Evolutionary conservation across 2,329 filamentous ascomycete genomes (phyloP).

Genomic region (Alternaria tenuissima): DNA sequence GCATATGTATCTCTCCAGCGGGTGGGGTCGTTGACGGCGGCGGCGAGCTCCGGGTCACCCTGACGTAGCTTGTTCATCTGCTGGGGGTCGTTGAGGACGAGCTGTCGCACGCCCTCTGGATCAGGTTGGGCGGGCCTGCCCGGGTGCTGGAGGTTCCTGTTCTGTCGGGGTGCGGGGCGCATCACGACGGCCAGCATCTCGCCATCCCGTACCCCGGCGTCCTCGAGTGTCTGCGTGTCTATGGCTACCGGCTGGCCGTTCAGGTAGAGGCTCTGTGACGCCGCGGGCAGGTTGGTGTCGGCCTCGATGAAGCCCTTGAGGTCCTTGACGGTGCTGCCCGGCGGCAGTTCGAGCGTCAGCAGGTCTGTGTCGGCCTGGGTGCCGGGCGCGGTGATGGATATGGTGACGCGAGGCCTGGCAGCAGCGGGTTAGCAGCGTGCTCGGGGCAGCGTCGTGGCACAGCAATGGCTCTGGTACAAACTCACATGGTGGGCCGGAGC

Average conservation of each 20-base stretch:
- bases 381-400: constrained; percentile 81
- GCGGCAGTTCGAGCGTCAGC: constrained; percentile 81
- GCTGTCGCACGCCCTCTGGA: constrained; percentile 85
- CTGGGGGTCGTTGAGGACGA: constrained; percentile 79
- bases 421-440: constrained; percentile 38
- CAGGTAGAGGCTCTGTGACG: constrained; percentile 85
- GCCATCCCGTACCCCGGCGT: constrained; percentile 82
- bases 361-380: constrained; percentile 74
- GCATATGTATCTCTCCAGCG: constrained; percentile 78
- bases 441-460: constrained; percentile 41
- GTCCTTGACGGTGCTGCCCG: constrained; percentile 82
- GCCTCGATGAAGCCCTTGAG: constrained; percentile 88
- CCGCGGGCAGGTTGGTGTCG: constrained; percentile 77
- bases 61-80: constrained; percentile 75
- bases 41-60: constrained; percentile 78
- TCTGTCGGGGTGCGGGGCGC: constrained; percentile 34
- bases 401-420: constrained; percentile 79
- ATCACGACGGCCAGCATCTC: constrained; percentile 94
- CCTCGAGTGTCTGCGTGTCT: constrained; percentile 80
- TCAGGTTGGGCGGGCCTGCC: constrained; percentile 35
- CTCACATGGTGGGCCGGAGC: constrained; percentile 46
- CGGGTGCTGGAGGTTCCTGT: constrained; percentile 16
- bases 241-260: constrained; percentile 83
- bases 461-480: constrained; percentile 39
- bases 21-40: constrained; percentile 76